Percentiles rank a stretch among this genome's conserved stretches.
phyloP scores from a whole-genome alignment of 192 early-diverging fungal genomes.

The Obelidium mucronatum region DNA sequence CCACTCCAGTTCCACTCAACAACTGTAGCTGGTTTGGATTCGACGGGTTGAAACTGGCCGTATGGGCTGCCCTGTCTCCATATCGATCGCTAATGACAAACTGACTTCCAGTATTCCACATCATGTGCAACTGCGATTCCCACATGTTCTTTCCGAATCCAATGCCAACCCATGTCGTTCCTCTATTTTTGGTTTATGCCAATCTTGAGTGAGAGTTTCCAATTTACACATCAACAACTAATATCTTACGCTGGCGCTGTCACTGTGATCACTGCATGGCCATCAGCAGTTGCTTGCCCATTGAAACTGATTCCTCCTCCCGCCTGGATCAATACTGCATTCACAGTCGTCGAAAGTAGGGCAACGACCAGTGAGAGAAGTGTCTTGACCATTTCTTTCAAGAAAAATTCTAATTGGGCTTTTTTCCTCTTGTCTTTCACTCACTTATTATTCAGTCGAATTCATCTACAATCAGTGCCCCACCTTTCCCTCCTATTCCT shows the following conservation, averaged over 20 bases:
- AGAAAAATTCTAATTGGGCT: not conserved
- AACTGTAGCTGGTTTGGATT: not conserved
- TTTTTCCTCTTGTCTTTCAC: too few species aligned
- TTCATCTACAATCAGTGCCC: conserved; percentile 1
- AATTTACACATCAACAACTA: not conserved
- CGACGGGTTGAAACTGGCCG: not conserved
- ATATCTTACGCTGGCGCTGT: conserved; percentile 2
- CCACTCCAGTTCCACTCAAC: not conserved
- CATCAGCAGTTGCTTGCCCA: conserved; percentile 1
- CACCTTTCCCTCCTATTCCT: not conserved
- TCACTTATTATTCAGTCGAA: too few species aligned
- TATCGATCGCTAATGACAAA: conserved; percentile 1
- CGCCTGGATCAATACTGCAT: not conserved
- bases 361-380: conserved; percentile 3
- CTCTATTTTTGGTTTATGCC: not conserved
- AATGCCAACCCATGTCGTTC: not conserved
- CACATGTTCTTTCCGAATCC: not conserved
- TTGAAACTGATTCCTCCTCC: not conserved
- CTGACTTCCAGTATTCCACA: not conserved
- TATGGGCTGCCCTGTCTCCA: not conserved
- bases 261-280: not conserved
- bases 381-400: not conserved
- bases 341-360: not conserved
- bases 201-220: not conserved
- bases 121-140: not conserved